Evolutionary conservation across 2,329 filamentous ascomycete species (phyloP), one percentile per base, ranked within the genome.

Genomic region (Esteya vermicola): DNA sequence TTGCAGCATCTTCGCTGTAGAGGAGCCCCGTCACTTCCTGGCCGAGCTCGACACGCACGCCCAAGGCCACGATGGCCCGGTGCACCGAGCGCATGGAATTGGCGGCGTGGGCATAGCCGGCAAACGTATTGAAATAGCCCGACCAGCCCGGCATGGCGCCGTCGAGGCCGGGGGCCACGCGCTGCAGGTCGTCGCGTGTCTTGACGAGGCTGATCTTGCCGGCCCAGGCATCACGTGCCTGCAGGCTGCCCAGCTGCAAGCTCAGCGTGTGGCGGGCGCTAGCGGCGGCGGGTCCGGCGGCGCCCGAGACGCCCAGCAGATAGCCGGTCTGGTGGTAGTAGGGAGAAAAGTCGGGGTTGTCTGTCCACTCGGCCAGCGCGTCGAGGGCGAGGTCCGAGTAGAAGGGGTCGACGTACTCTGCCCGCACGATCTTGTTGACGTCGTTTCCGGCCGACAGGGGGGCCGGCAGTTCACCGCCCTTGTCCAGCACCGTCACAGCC

Each of bases 41-140:
- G 1, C 65, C 62, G 0, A 68, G 54, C 36, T 59, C 56, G 45
- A 70, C 45, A 3, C 35, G 39, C 9, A 55, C 56, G 5, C 53
- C 55, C 8, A 50, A 39, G 3, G 49, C 48, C 3, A 59, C 57
- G 2, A 60, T 59, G 0, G 61, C 61, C 1, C 57, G 49, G 46
- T 68, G 67, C 0, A 72, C 57, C 0, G 62, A 64, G 6, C 55
- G 54, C 7, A 76, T 50, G 0, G 72, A 64, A 41, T 75, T 63
- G 0, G 61, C 63, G 0, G 71, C 67, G 43, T 75, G 70, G 1
- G 68, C 70, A 41, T 75, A 76, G 2, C 73, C 71, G 10, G 67
- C 71, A 6, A 68, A 62, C 4, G 57, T 58, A 49, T 78, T 78
- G 32, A 72, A 59, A 50, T 78, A 78, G 7, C 75, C 75, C 20